These are phyloP conservation scores for Geotrichum reessii DNA, from an alignment of 1,139 yeast species.

Conservation along the genomic window DNA sequence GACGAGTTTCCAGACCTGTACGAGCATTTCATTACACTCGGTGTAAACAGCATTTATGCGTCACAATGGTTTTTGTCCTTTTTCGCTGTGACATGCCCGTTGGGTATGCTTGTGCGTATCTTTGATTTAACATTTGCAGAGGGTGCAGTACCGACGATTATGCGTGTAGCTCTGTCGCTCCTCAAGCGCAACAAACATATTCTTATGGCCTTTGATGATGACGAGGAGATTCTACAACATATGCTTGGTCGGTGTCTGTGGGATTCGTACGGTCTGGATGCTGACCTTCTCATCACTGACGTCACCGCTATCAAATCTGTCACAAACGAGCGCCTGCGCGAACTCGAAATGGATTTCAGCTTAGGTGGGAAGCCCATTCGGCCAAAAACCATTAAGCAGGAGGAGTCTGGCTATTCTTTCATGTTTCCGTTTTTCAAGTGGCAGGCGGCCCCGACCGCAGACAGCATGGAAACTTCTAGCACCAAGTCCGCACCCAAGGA, in stretches of 20 bases:
- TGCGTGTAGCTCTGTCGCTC: constrained; percentile 55
- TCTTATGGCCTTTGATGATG: constrained; percentile 50
- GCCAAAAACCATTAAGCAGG: neutral
- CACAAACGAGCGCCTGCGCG: constrained; percentile 25
- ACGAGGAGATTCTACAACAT: constrained; percentile 58
- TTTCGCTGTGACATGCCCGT: constrained; percentile 56
- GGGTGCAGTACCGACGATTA: constrained; percentile 60
- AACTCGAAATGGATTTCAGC: constrained; percentile 28
- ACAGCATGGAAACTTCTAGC: neutral
- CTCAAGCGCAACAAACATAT: constrained; percentile 48
- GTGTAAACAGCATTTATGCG: constrained; percentile 35
- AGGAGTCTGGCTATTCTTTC: constrained; percentile 3
- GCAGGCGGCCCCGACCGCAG: constrained; percentile 11
- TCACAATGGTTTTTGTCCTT: constrained; percentile 66
- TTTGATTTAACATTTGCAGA: constrained; percentile 55
- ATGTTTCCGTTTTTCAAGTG: constrained; percentile 14
- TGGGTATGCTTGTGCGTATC: constrained; percentile 46
- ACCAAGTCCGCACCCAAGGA: neutral
- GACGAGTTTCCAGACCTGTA: constrained; percentile 42
- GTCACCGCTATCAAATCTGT: constrained; percentile 35
- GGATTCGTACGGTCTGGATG: constrained; percentile 42
- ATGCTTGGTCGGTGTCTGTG: constrained; percentile 51
- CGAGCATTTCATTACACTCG: constrained; percentile 42
- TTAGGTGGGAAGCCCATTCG: constrained; percentile 14
- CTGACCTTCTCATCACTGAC: constrained; percentile 48